Percentiles rank a stretch among this genome's conserved stretches.
Conservation (phyloP, 2,329 filamentous ascomycete genomes). For the Clonostachys byssicola region DNA sequence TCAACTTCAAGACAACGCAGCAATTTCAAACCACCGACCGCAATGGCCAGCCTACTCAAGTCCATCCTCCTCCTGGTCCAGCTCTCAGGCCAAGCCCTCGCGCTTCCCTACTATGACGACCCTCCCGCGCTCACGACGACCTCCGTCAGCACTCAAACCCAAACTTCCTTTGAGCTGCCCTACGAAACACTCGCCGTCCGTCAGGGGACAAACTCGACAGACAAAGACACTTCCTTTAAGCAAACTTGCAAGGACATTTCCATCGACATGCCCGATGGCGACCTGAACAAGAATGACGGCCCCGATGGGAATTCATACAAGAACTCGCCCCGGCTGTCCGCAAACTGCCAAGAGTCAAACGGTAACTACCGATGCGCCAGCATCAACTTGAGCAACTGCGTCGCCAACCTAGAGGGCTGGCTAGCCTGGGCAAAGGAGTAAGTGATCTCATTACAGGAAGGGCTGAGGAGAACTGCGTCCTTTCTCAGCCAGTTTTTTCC, state of each 20-base stretch:
- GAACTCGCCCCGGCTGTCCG: conserved; percentile 8
- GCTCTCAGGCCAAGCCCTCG: no score
- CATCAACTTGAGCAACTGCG: conserved; percentile 9
- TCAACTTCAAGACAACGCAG: no score
- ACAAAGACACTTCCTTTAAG: conserved; percentile 4
- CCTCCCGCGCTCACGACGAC: no score
- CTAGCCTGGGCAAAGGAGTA: conserved; percentile 2
- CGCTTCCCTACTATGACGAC: no score
- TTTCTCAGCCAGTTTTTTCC: no score
- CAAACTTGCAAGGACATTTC: conserved; percentile 7
- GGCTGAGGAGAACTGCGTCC: no score
- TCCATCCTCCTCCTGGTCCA: no score
- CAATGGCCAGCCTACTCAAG: no score
- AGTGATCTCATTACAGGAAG: no score
- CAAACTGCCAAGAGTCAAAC: conserved; percentile 4
- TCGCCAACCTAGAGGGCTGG: conserved; percentile 7
- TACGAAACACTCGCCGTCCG: not conserved
- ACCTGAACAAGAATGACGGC: conserved; percentile 5
- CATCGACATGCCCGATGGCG: conserved; percentile 8
- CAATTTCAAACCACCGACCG: no score
- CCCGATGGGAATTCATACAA: no score
- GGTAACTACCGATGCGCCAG: conserved; percentile 8
- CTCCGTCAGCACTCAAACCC: no score
- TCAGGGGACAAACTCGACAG: not conserved
- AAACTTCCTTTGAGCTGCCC: not conserved